Evolutionary conservation across 805 yeast genomes (phyloP).

Genomic region (Dipodascus geniculatus): DNA sequence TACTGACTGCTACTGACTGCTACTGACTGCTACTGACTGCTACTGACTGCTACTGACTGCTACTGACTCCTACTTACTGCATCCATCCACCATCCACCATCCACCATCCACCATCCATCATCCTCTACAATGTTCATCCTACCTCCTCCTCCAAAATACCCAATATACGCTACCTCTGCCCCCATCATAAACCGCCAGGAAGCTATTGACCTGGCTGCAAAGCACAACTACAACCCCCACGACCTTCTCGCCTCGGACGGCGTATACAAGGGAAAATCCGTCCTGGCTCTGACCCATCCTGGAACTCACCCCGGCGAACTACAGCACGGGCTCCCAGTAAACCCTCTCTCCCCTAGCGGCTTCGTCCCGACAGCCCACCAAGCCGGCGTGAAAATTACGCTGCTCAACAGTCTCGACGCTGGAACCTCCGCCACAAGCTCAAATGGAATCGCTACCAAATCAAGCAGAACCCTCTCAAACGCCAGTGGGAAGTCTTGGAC

Average conservation of each 20-base stretch:
- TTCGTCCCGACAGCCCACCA: slow-evolving; percentile 18
- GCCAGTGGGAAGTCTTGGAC: neutral
- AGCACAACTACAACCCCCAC: slow-evolving; percentile 10
- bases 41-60: no score
- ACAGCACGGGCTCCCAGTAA: slow-evolving; percentile 20
- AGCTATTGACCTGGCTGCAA: slow-evolving; percentile 14
- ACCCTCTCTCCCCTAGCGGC: slow-evolving; percentile 27
- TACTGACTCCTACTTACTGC: no score
- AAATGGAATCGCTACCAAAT: neutral
- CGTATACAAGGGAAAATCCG: slow-evolving; percentile 18
- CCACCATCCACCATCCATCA: neutral
- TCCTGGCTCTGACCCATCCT: slow-evolving; percentile 27
- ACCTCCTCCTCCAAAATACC: slow-evolving; percentile 5
- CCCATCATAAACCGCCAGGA: slow-evolving; percentile 17
- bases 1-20: no score
- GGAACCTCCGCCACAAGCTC: neutral
- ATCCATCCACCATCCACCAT: no score
- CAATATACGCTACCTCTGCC: neutral
- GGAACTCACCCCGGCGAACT: slow-evolving; percentile 29
- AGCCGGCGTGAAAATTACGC: slow-evolving; percentile 12
- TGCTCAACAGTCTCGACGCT: neutral
- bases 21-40: no score
- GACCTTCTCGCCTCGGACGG: slow-evolving; percentile 26
- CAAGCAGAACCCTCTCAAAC: neutral
- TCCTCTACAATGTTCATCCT: neutral